These are phyloP conservation scores for Amaranthus tricolor DNA, from an alignment of 179 eudicot species.

Conservation along the genomic window DNA sequence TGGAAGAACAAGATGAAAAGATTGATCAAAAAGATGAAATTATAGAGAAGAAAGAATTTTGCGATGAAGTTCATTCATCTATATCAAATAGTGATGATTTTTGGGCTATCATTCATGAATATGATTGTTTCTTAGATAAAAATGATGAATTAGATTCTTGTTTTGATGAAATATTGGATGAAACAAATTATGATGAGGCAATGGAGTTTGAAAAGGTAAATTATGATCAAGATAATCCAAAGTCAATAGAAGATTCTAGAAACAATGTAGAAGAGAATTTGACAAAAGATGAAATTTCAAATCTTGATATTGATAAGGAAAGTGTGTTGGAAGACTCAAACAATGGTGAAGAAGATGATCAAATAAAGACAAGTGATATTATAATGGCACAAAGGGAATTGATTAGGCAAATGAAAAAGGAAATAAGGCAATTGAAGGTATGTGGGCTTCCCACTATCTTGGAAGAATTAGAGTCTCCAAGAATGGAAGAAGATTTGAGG, in stretches of 20 bases:
- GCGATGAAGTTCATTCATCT: constrained; percentile 23
- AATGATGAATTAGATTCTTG: constrained; percentile 24
- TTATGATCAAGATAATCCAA: too few relatives aligned
- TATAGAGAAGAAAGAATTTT: neutral
- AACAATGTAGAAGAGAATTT: constrained; percentile 1
- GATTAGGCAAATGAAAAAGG: constrained; percentile 75
- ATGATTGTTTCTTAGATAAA: constrained; percentile 23
- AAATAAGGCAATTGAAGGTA: constrained; percentile 45
- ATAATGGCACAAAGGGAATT: constrained; percentile 53
- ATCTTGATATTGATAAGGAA: neutral
- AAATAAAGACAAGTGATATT: constrained; percentile 45
- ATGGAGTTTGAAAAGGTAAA: too few relatives aligned
- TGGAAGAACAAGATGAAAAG: constrained; percentile 20
- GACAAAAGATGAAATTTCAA: too few relatives aligned
- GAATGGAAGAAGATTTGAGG: constrained; percentile 65
- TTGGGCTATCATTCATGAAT: constrained; percentile 27
- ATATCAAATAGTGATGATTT: constrained; percentile 29
- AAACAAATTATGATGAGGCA: too few relatives aligned
- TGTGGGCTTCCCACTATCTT: constrained; percentile 73
- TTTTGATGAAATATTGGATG: constrained; percentile 11
- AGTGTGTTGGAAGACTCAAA: constrained; percentile 12
- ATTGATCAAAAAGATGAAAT: neutral
- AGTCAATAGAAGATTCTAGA: too few relatives aligned
- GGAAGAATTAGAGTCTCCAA: constrained; percentile 71
- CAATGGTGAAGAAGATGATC: constrained; percentile 17